Conservation (phyloP, 176 grass and related monocot species). For the Calamus simplicifolius region DNA sequence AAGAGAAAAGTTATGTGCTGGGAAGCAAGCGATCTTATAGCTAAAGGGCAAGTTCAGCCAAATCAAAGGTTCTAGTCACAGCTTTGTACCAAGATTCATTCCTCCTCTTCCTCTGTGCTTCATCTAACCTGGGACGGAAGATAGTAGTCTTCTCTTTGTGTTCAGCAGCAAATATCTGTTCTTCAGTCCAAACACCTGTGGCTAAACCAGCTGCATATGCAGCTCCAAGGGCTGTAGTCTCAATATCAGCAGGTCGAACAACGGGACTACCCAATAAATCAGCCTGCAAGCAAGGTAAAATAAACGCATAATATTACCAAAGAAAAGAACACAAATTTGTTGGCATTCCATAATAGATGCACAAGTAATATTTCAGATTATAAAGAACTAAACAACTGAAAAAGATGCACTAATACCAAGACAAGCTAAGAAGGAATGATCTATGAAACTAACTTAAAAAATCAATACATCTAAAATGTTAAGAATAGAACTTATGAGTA, state of each 20-base stretch:
- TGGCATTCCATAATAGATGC: no score
- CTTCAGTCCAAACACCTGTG: conserved; percentile 46
- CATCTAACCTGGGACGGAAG: conserved; percentile 43
- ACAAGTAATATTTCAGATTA: no score
- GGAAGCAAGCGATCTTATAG: no score
- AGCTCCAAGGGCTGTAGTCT: conserved; percentile 78
- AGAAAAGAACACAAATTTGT: no score
- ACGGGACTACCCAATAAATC: conserved; percentile 71
- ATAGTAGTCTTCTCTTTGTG: conserved; percentile 35
- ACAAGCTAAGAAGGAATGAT: no score
- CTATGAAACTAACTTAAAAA: no score
- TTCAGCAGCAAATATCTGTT: conserved; percentile 35
- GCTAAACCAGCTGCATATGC: conserved; percentile 81
- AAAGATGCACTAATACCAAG: no score
- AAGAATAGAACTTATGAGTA: no score
- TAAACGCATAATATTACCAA: no score
- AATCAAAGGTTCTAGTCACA: conserved; percentile 55
- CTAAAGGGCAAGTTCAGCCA: conserved; percentile 45
- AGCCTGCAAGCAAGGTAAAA: conserved; percentile 30
- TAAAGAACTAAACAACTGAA: no score
- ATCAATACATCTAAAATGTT: no score
- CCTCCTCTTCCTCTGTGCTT: conserved; percentile 37
- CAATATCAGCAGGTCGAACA: conserved; percentile 62
- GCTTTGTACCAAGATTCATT: conserved; percentile 62
- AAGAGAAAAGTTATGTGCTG: no score